Evolutionary conservation across 2,329 filamentous ascomycete species (phyloP), one percentile per base, ranked within the genome.

Genomic region (Fusarium sp.): DNA sequence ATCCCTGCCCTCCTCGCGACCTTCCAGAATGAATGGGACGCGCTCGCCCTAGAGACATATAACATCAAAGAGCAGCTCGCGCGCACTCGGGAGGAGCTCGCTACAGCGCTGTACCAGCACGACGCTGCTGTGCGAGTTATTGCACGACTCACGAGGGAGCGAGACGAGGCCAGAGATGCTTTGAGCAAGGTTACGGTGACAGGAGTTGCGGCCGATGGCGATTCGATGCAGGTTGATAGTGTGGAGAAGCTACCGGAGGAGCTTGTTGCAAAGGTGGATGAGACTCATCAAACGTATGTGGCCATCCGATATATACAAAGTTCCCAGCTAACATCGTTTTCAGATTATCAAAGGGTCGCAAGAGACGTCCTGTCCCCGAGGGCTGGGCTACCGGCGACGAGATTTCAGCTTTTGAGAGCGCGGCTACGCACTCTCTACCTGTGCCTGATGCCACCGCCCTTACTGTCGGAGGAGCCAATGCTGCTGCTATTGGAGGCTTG

Each of bases 11-110:
- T 99, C 56, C 91, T 99, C 56, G 92, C 93, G 49, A 92, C 94
- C 39, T 98, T 99, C 79, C 96, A 99, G 79, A 97, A 97, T 79
- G 96, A 99, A 84, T 99, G 96, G 96, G 96, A 99, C 78, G 91
- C 94, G 10, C 83, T 97, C 44, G 93, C 95, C 14, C 84, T 98
- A 35, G 96, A 99, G 82, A 92, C 93, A 50, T 97, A 94, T 79
- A 96, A 93, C 71, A 83, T 98, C 62, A 91, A 92, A 81, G 92
- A 97, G 79, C 93, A 97, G 77, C 84, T 99, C 65, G 87, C 91
- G 51, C 92, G 97, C 77, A 97, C 94, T 41, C 87, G 95, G 70
- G 94, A 97, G 81, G 96, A 99, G 82, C 88, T 99, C 57, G 93
- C 93, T 57, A 96, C 93, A 2, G 93, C 96, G 0, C 85, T 99